These are phyloP conservation scores for Penicillium paxilli DNA, from an alignment of 495 filamentous ascomycete genomes.

Conservation along the genomic window DNA sequence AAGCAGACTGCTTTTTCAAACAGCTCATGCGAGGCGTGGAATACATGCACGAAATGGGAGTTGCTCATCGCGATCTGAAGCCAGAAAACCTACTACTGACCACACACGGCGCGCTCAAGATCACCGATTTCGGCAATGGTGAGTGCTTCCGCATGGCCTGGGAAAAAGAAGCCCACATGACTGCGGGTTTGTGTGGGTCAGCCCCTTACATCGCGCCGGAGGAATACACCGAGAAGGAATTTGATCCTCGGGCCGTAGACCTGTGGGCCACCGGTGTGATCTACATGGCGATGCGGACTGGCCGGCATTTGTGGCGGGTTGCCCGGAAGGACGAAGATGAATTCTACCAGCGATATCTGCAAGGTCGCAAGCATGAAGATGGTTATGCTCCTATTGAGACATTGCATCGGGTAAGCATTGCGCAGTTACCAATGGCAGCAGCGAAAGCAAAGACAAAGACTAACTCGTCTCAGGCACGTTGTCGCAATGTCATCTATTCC, in stretches of 20 bases:
- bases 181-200: conserved; percentile 90
- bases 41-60: conserved; percentile 99
- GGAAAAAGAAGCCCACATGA: conserved; percentile 98
- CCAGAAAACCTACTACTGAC: conserved; percentile 96
- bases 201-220: conserved; percentile 98
- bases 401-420: conserved; percentile 78
- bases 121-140: conserved; percentile 98
- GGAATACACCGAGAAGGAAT: conserved; percentile 92
- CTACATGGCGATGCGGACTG: conserved; percentile 99
- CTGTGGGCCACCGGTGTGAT: conserved; percentile 98
- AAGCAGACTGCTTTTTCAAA: conserved; percentile 99
- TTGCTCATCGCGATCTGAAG: conserved; percentile 95
- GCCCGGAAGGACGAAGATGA: conserved; percentile 96
- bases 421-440: not conserved
- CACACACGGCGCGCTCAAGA: conserved; percentile 91
- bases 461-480: conserved; percentile 69
- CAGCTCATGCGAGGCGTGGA: conserved; percentile 99
- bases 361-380: conserved; percentile 88
- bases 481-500: conserved; percentile 97
- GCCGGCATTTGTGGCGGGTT: conserved; percentile 92
- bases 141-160: conserved; percentile 99
- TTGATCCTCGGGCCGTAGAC: conserved; percentile 94
- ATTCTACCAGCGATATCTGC: conserved; percentile 90
- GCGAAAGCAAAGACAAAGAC: conserved; percentile 24
- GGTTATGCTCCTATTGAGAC: conserved; percentile 97